Percentiles rank a stretch among this genome's conserved stretches.
phyloP scores from a whole-genome alignment of 2,329 filamentous ascomycete species.

The Hirsutella minnesotensis region DNA sequence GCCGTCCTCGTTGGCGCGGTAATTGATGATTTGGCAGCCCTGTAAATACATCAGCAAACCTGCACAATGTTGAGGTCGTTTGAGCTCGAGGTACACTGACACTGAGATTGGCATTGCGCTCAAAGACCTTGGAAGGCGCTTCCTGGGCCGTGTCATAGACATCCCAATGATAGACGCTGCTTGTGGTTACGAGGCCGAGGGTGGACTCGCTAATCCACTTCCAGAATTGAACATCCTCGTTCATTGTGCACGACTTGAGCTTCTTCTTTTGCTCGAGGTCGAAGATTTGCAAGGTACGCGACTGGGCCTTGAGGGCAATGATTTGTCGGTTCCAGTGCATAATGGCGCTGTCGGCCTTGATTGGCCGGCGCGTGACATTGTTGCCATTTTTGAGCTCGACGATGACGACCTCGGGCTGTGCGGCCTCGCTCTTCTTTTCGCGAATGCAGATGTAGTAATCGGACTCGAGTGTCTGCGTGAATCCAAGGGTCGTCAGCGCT shows the following conservation, averaged over 20 bases:
- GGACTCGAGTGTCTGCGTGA: conserved; percentile 80
- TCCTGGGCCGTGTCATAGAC: conserved; percentile 76
- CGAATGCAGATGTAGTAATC: conserved; percentile 93
- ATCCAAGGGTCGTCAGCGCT: not conserved
- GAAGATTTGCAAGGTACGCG: conserved; percentile 93
- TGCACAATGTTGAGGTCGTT: too few species aligned
- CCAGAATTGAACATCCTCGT: conserved; percentile 97
- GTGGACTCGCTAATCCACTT: conserved; percentile 93
- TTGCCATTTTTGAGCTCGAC: conserved; percentile 96
- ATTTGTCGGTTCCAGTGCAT: conserved; percentile 98
- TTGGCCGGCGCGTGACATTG: conserved; percentile 86
- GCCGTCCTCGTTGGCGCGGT: conserved; percentile 86
- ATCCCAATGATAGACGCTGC: conserved; percentile 93
- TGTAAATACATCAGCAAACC: conserved; percentile 30
- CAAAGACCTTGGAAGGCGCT: conserved; percentile 80
- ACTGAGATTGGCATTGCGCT: conserved; percentile 79
- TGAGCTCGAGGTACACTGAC: conserved; percentile 38
- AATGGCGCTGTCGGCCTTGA: conserved; percentile 98
- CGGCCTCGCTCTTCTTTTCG: conserved; percentile 77
- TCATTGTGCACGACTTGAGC: conserved; percentile 93
- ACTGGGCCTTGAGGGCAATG: conserved; percentile 91
- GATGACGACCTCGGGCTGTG: conserved; percentile 90
- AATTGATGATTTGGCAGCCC: conserved; percentile 99
- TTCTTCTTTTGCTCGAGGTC: conserved; percentile 88
- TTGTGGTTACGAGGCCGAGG: conserved; percentile 83